Evolutionary conservation across 2,329 filamentous ascomycete species (phyloP).

Genomic region (Aureobasidium sp.): DNA sequence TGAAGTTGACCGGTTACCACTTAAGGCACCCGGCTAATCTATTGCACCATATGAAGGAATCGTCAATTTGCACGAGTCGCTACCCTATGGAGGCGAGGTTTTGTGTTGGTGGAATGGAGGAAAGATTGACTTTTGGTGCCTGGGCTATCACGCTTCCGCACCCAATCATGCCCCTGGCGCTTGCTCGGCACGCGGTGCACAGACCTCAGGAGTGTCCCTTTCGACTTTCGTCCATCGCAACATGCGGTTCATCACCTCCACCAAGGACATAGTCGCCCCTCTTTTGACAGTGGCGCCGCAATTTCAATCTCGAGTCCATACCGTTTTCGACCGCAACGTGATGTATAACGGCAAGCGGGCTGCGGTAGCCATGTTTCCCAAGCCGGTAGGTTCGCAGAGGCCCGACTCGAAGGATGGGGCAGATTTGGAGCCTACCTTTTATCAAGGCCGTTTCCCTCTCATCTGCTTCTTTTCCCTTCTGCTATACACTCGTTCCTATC

Average conservation of each 20-base stretch:
- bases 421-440: constrained; percentile 9
- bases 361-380: background rate
- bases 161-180: background rate
- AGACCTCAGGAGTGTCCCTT: background rate
- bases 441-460: constrained; percentile 11
- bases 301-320: constrained; percentile 10
- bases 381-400: background rate
- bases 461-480: background rate
- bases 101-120: background rate
- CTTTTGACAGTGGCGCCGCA: constrained; percentile 9
- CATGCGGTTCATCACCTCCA: constrained; percentile 1
- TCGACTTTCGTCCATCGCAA: background rate
- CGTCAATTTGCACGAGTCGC: constrained; percentile 2
- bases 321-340: constrained; percentile 3
- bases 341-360: constrained; percentile 1
- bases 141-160: background rate
- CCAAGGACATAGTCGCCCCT: constrained; percentile 3
- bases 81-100: background rate
- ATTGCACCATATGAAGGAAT: background rate
- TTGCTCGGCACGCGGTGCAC: constrained; percentile 1
- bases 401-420: constrained; percentile 6
- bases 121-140: constrained; percentile 3
- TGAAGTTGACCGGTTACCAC: background rate
- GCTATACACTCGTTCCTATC: background rate
- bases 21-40: background rate